These are phyloP conservation scores for Vicia villosa DNA, from an alignment of 306 rosid species.

Conservation along the genomic window DNA sequence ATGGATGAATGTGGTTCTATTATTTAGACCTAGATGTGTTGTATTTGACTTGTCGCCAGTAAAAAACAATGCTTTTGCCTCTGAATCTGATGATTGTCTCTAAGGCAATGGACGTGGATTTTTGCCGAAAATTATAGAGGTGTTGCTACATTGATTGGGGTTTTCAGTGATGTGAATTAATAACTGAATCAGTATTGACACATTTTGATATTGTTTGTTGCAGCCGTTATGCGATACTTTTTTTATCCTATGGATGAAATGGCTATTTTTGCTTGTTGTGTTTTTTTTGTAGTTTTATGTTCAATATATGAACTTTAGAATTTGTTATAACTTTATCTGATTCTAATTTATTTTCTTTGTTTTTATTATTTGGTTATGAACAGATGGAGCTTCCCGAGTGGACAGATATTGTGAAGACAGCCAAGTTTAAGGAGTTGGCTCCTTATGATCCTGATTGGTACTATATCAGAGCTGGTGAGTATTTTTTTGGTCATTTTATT, in stretches of 20 bases:
- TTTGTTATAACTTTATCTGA: neutral
- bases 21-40: too few relatives aligned
- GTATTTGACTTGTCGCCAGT: neutral
- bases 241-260: neutral
- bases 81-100: neutral
- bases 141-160: too few relatives aligned
- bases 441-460: slow-evolving; percentile 89
- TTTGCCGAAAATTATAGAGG: too few relatives aligned
- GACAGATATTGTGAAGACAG: slow-evolving; percentile 78
- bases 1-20: neutral
- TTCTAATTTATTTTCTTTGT: neutral
- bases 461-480: slow-evolving; percentile 65
- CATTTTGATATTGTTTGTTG: too few relatives aligned
- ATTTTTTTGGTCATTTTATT: neutral
- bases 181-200: too few relatives aligned
- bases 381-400: slow-evolving; percentile 81
- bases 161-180: too few relatives aligned
- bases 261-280: neutral
- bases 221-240: too few relatives aligned
- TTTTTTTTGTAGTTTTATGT: neutral
- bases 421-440: slow-evolving; percentile 68
- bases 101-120: too few relatives aligned
- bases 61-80: too few relatives aligned
- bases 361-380: neutral
- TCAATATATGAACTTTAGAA: neutral